Evolutionary conservation across 345 rosid species (phyloP).

Genomic region (Geranium brycei): DNA sequence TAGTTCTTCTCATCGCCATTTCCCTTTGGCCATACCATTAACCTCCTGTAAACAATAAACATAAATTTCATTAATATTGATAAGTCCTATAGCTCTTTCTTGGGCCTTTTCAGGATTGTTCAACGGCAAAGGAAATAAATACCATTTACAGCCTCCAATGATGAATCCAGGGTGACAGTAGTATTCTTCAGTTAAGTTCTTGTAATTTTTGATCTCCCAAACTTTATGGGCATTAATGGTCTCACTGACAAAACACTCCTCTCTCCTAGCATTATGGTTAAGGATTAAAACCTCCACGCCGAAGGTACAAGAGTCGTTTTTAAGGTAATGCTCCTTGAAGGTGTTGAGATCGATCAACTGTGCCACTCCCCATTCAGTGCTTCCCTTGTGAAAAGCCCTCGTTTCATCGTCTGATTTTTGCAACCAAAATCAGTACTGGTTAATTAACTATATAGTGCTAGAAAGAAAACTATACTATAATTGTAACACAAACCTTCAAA

Average conservation of each 20-base stretch:
- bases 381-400: not conserved
- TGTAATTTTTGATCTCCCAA: not conserved
- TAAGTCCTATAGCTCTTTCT: no score
- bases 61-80: no score
- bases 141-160: not conserved
- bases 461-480: no score
- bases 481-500: not conserved
- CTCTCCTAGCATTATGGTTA: not conserved
- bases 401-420: not conserved
- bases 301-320: not conserved
- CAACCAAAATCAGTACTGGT: not conserved
- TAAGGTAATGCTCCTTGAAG: not conserved
- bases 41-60: not conserved
- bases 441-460: no score
- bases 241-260: not conserved
- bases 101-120: no score
- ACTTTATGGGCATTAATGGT: not conserved
- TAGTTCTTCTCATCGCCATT: not conserved
- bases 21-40: not conserved
- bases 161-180: not conserved
- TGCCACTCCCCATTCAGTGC: not conserved
- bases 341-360: not conserved
- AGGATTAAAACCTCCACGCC: not conserved
- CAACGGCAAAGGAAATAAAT: no score
- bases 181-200: not conserved